phyloP scores from a whole-genome alignment of 75 land plant genomes.

The Chamaecyparis obtusa region DNA sequence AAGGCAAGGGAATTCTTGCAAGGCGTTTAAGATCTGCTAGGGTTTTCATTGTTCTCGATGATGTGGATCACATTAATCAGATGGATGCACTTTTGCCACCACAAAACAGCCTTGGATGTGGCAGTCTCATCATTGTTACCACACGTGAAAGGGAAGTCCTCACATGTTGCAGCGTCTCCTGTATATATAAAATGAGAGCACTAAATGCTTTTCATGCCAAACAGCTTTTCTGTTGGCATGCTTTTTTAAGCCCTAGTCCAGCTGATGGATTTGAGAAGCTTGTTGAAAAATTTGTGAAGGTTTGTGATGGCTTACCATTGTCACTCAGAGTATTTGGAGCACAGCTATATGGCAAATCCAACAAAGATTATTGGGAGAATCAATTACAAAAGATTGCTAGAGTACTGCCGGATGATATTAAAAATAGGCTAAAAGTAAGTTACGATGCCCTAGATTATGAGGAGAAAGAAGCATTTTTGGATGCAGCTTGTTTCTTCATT shows the following conservation, averaged over 20 bases:
- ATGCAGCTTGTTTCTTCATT: not conserved
- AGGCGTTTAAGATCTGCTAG: not conserved
- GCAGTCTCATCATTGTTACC: not conserved
- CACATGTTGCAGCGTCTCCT: not conserved
- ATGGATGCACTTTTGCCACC: not conserved
- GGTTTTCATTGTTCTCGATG: not conserved
- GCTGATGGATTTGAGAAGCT: not conserved
- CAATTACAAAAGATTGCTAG: not conserved
- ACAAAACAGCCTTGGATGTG: not conserved
- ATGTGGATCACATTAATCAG: not conserved
- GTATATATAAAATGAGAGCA: not conserved
- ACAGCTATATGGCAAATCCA: not conserved
- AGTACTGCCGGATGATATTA: not conserved
- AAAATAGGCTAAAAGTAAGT: not conserved
- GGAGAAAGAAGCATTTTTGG: not conserved
- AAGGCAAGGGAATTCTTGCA: not conserved
- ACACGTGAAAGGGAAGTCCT: not conserved
- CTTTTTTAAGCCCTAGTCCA: not conserved
- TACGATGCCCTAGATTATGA: not conserved
- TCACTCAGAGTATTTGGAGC: slow-evolving; percentile 2
- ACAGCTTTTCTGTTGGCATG: slow-evolving; percentile 2
- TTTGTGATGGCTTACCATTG: not conserved
- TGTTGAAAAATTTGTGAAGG: not conserved
- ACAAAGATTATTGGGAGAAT: not conserved
- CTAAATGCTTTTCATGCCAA: not conserved